phyloP scores from a whole-genome alignment of 306 rosid genomes.

The Quillaja saponaria region DNA sequence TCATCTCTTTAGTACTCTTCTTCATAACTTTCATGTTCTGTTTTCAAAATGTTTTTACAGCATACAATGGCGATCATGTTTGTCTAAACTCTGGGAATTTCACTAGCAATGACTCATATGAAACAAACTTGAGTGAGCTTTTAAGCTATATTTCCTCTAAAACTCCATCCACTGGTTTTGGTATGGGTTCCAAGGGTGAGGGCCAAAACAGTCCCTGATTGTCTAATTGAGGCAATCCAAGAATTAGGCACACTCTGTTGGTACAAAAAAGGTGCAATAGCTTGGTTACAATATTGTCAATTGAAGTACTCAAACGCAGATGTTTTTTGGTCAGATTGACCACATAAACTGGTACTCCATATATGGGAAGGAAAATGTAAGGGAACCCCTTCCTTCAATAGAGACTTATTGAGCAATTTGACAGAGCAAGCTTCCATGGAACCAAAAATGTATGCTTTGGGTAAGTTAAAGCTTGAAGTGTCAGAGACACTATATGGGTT shows the following conservation, averaged over 20 bases:
- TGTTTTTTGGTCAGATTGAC: too few species aligned
- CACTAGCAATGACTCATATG: constrained; percentile 5
- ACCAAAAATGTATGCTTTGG: constrained; percentile 11
- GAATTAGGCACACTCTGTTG: too few species aligned
- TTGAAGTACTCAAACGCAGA: too few species aligned
- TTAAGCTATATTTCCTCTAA: neutral
- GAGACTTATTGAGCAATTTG: constrained; percentile 19
- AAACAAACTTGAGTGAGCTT: constrained; percentile 20
- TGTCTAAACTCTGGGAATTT: neutral
- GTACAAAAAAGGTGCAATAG: too few species aligned
- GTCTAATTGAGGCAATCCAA: too few species aligned
- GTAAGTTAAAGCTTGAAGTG: neutral
- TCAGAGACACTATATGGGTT: constrained; percentile 24
- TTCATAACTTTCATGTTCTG: neutral
- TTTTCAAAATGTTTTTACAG: neutral
- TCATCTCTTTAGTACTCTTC: neutral
- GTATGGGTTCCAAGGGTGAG: constrained; percentile 10
- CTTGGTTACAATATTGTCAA: too few species aligned
- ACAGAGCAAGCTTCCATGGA: constrained; percentile 26
- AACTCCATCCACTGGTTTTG: neutral
- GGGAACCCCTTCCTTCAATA: constrained; percentile 13
- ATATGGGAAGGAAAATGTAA: constrained; percentile 1
- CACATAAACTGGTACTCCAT: too few species aligned
- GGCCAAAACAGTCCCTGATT: neutral
- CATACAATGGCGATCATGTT: neutral